A percentile compares a stretch with the other conserved stretches of the same genome.
Conservation (phyloP, 169 alveolate species). For the Plasmodium blacklocki region DNA sequence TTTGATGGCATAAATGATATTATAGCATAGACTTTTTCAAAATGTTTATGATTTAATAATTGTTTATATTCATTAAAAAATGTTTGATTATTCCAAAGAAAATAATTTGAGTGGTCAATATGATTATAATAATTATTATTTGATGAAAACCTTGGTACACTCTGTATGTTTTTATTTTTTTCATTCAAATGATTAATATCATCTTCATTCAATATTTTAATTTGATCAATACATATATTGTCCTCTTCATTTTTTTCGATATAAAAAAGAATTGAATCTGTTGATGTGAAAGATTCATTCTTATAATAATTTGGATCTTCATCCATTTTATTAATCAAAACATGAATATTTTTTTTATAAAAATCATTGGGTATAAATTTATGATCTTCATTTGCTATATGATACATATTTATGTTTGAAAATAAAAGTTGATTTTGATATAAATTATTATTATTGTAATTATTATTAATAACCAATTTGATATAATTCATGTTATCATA, state of each 20-base stretch:
- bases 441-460: neutral
- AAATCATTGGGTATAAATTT: no score
- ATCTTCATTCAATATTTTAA: constrained; percentile 5
- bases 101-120: no score
- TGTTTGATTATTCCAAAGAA: no score
- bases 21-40: constrained; percentile 19
- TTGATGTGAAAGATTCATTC: neutral
- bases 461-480: constrained; percentile 28
- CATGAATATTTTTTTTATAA: no score
- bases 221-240: neutral
- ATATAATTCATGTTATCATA: constrained; percentile 37
- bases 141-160: no score
- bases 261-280: constrained; percentile 23
- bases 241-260: constrained; percentile 31
- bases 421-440: no score
- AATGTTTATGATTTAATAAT: neutral
- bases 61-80: no score
- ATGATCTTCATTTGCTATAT: no score
- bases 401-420: no score
- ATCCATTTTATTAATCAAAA: no score
- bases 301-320: no score
- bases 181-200: neutral
- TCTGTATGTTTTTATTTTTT: neutral
- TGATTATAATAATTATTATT: no score
- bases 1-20: constrained; percentile 46